These are phyloP conservation scores for Monosporascus sp. DNA, from an alignment of 2,329 filamentous ascomycete genomes.

Conservation along the genomic window DNA sequence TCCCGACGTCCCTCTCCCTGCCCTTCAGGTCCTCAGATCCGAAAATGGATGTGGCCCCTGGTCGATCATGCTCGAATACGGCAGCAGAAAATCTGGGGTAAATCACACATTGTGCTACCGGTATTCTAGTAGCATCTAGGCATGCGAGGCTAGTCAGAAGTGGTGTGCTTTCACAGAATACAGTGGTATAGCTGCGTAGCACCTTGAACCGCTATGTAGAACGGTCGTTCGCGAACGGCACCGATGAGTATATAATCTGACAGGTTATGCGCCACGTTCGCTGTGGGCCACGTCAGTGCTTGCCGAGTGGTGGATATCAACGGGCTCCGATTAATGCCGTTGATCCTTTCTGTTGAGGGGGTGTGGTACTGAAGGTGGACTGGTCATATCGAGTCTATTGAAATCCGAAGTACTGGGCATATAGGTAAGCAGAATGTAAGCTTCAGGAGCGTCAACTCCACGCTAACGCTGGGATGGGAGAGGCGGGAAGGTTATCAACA, in stretches of 20 bases:
- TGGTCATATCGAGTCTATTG: background rate
- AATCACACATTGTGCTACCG: slow-evolving; percentile 7
- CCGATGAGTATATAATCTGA: background rate
- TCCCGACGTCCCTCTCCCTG: background rate
- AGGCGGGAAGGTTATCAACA: too few relatives aligned
- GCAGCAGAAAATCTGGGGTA: slow-evolving; percentile 1
- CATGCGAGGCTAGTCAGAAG: background rate
- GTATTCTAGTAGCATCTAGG: background rate
- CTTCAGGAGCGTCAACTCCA: too few relatives aligned
- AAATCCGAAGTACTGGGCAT: background rate
- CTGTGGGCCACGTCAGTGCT: background rate
- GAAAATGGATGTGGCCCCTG: slow-evolving; percentile 6
- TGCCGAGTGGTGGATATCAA: background rate
- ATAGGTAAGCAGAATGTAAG: background rate
- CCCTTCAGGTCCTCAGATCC: slow-evolving; percentile 19
- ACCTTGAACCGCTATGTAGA: background rate
- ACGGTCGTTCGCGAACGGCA: background rate
- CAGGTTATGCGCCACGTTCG: background rate
- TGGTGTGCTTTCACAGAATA: background rate
- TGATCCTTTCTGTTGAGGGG: background rate
- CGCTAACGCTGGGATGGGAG: too few relatives aligned
- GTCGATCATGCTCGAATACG: background rate
- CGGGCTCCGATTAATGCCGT: background rate
- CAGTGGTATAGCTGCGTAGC: background rate
- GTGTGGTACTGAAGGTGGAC: background rate